These are phyloP conservation scores for Tylopilus subfusipes DNA, from an alignment of 768 basidiomycete genomes.

Conservation along the genomic window DNA sequence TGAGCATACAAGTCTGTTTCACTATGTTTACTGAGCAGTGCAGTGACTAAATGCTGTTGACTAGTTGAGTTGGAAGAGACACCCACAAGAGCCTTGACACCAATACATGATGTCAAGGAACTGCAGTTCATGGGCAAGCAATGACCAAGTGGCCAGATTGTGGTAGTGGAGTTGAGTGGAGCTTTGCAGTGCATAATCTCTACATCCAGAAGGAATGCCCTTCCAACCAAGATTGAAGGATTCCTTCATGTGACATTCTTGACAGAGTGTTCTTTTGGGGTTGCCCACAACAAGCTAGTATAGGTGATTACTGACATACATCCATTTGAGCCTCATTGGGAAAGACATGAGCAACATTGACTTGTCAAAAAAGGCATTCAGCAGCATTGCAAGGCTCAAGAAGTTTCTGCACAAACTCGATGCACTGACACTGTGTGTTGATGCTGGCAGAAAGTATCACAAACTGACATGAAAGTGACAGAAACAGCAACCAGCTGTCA, in stretches of 20 bases:
- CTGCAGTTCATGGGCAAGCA: slow-evolving; percentile 46
- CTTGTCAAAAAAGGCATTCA: slow-evolving; percentile 55
- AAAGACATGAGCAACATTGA: slow-evolving; percentile 71
- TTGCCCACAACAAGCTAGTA: slow-evolving; percentile 88
- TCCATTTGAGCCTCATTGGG: slow-evolving; percentile 97
- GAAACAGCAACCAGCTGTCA: slow-evolving; percentile 68
- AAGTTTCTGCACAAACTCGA: slow-evolving; percentile 88
- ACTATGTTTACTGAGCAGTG: slow-evolving; percentile 21
- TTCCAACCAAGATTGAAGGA: slow-evolving; percentile 33
- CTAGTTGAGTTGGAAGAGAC: slow-evolving; percentile 43
- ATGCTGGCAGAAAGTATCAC: background rate
- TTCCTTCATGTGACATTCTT: slow-evolving; percentile 79
- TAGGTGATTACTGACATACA: slow-evolving; percentile 92
- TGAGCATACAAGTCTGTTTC: slow-evolving; percentile 60
- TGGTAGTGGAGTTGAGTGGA: slow-evolving; percentile 16
- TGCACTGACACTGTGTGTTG: slow-evolving; percentile 67
- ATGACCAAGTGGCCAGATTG: slow-evolving; percentile 35
- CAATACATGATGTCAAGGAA: slow-evolving; percentile 43
- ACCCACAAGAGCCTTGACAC: slow-evolving; percentile 52
- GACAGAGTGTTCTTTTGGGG: slow-evolving; percentile 95
- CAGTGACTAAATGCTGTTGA: background rate
- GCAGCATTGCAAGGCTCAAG: slow-evolving; percentile 69
- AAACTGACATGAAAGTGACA: slow-evolving; percentile 32
- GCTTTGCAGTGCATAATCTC: slow-evolving; percentile 44
- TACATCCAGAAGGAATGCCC: slow-evolving; percentile 39